Conservation (phyloP, 73 alveolate species). For the Paramecium sonneborni region DNA sequence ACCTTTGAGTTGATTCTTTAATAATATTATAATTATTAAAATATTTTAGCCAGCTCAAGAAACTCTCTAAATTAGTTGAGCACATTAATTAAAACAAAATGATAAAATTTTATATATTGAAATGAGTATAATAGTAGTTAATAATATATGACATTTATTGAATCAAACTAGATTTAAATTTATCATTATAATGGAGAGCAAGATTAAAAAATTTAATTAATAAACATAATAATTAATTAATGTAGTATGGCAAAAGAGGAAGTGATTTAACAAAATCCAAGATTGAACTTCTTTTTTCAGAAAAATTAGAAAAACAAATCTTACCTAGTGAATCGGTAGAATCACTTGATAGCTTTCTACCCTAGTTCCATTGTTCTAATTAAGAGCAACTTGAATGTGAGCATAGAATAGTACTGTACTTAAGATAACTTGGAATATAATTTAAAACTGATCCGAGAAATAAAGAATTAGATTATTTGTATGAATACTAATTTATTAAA, state of each 20-base stretch:
- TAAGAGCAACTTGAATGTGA: slow-evolving; percentile 32
- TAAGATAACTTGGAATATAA: not conserved
- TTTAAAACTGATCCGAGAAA: slow-evolving; percentile 45
- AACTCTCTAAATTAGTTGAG: too few relatives aligned
- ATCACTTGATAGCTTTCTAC: slow-evolving; percentile 43
- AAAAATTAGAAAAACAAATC: not conserved
- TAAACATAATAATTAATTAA: not conserved
- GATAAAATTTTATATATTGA: not conserved
- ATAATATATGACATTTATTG: not conserved
- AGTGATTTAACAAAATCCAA: slow-evolving; percentile 15
- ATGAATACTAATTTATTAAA: not conserved
- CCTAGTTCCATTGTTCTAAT: slow-evolving; percentile 17
- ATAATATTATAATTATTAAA: too few relatives aligned
- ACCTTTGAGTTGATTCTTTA: too few relatives aligned
- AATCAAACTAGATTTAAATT: not conserved
- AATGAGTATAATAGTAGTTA: not conserved
- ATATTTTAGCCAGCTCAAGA: too few relatives aligned
- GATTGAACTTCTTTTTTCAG: not conserved
- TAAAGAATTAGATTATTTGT: slow-evolving; percentile 33
- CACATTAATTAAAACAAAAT: not conserved
- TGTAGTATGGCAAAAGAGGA: slow-evolving; percentile 36
- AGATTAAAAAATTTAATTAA: not conserved
- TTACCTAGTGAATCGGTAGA: slow-evolving; percentile 36
- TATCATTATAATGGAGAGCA: not conserved
- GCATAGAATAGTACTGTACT: slow-evolving; percentile 8